Base-by-base conservation (phyloP, 108 stramenopile genomes). In the Fragilaria radians region DNA sequence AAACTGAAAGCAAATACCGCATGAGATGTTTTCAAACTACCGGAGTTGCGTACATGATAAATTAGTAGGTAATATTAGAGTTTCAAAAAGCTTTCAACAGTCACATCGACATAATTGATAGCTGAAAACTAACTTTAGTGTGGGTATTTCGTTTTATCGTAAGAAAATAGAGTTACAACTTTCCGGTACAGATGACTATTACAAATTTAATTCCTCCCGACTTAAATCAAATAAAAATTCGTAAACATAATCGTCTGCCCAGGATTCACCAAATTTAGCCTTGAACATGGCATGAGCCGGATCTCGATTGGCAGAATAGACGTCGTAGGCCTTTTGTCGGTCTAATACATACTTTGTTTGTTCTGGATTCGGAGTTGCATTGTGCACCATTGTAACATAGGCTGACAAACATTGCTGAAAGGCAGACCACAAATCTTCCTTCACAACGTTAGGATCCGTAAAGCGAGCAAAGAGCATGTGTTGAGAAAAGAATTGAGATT, bases 381-480 rank as follows among this genome's bases (percentile, higher is more conserved):
- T n/a, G 23, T 51, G n/a, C 17, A 25, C 24, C 50, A 51, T 19
- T 51, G 50, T 51, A 22, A 89, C 31, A 55, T 97, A 91, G 21
- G 78, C 64, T 55, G 76, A 31, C 18, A 94, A 73, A 58, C 93
- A 94, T 26, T 75, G 68, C 54, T 75, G 54, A 66, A 97, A 97
- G 23, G 96, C 96, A 24, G 96, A 95, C 52, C 87, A 73, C 1
- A 97, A 65, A 48, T 88, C 82, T 3, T 78, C 48, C 0, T 62
- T 33, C 5, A 97, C 79, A 53, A 91, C 50, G 9, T 70, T 56
- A 17, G 66, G 72, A 48, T 95, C 93, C 52, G 93, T 89, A 62
- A 93, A 95, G 57, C 96, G 65, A 5, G 86, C 91, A 69, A 93
- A 97, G 17, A 97, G 66, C 93, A 95, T 95, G 63, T 93, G 82